Evolutionary conservation across 306 rosid genomes (phyloP).

Genomic region (Arachis hypogaea): DNA sequence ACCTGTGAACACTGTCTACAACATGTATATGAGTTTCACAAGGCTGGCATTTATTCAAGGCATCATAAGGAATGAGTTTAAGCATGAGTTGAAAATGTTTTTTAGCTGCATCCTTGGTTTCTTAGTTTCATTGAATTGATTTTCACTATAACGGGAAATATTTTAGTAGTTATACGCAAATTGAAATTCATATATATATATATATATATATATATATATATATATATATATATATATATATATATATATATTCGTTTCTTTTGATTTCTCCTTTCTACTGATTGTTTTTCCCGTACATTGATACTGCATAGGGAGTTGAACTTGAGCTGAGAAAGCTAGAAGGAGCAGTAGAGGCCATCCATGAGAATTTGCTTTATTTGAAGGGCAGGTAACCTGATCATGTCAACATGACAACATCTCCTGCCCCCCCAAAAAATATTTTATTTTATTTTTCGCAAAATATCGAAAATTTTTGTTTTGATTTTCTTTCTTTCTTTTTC

Average conservation of each 20-base stretch:
- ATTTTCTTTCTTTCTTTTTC: no score
- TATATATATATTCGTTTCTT: conserved; percentile 6
- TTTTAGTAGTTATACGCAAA: background rate
- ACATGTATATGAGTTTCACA: conserved; percentile 16
- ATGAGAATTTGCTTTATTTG: conserved; percentile 77
- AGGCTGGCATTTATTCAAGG: background rate
- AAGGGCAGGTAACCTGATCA: conserved; percentile 63
- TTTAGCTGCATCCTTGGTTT: conserved; percentile 13
- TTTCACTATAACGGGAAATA: conserved; percentile 22
- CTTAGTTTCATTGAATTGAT: conserved; percentile 22
- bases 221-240: no score
- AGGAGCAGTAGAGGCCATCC: conserved; percentile 90
- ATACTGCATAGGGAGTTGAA: conserved; percentile 71
- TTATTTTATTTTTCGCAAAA: background rate
- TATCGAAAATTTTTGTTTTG: background rate
- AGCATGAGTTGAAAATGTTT: conserved; percentile 10
- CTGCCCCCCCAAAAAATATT: background rate
- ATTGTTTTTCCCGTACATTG: conserved; percentile 14
- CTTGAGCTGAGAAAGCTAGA: conserved; percentile 91
- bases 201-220: no score
- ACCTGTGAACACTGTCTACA: conserved; percentile 5
- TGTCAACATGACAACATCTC: background rate
- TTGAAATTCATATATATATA: background rate
- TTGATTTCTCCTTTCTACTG: conserved; percentile 2
- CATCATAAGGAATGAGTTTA: conserved; percentile 1